Conservation (phyloP, 2,329 filamentous ascomycete genomes). For the Colletotrichum viniferum region DNA sequence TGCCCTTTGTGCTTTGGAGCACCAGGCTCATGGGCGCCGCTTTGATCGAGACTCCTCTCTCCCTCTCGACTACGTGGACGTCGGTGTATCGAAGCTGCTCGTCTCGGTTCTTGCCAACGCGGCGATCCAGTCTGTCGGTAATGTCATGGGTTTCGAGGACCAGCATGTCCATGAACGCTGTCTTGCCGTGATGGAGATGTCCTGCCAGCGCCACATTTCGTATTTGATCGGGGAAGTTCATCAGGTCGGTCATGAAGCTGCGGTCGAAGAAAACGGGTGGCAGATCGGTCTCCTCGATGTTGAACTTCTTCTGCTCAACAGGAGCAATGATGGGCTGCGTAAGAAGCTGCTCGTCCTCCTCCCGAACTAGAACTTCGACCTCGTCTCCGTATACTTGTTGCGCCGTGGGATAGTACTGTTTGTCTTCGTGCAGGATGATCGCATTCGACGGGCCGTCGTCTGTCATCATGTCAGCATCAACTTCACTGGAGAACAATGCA, state of each 20-base stretch:
- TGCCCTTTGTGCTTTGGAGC: constrained; percentile 84
- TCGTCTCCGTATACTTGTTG: constrained; percentile 93
- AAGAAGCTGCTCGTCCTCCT: constrained; percentile 94
- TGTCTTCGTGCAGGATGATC: constrained; percentile 97
- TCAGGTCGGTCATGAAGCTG: constrained; percentile 91
- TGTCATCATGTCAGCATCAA: constrained; percentile 1
- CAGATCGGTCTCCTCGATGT: constrained; percentile 87
- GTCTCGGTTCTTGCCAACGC: constrained; percentile 80
- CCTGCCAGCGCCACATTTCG: constrained; percentile 91
- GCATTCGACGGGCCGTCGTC: constrained; percentile 86
- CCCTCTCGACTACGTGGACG: constrained; percentile 84
- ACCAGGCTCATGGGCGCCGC: constrained; percentile 93
- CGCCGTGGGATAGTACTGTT: constrained; percentile 99
- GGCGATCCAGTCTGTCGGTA: constrained; percentile 76
- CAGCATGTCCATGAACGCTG: constrained; percentile 97
- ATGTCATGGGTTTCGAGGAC: constrained; percentile 95
- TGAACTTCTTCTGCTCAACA: constrained; percentile 94
- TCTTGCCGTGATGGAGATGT: constrained; percentile 97
- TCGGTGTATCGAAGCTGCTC: constrained; percentile 96
- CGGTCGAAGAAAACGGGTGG: constrained; percentile 88
- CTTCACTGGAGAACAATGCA: not conserved
- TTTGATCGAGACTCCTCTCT: constrained; percentile 91
- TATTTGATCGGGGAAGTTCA: constrained; percentile 95
- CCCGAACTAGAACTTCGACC: constrained; percentile 94
- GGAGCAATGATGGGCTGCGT: constrained; percentile 93